A percentile compares a stretch with the other conserved stretches of the same genome.
phyloP scores from a whole-genome alignment of 2,329 filamentous ascomycete genomes.

The Endoconidiophora laricicola region DNA sequence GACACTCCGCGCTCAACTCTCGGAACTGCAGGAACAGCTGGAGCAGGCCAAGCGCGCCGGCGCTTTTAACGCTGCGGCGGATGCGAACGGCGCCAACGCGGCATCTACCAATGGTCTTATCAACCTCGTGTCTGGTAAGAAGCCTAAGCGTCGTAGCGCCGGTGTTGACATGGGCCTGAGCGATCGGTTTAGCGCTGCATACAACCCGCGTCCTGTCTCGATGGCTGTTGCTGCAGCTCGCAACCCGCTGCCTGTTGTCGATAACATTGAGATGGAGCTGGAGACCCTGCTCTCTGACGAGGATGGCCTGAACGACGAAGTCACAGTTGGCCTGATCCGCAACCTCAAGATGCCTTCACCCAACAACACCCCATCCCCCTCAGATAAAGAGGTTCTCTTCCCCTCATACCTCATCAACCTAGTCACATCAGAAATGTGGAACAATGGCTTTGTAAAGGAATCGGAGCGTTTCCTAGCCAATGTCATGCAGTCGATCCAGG shows the following conservation, averaged over 20 bases:
- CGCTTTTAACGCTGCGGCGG: conserved; percentile 53
- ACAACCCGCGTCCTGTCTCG: conserved; percentile 87
- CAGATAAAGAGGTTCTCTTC: conserved; percentile 97
- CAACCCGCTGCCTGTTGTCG: conserved; percentile 41
- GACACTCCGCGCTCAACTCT: conserved; percentile 71
- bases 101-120: conserved; percentile 61
- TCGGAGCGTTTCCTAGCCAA: conserved; percentile 97
- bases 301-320: conserved; percentile 89
- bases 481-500: conserved; percentile 98
- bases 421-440: conserved; percentile 99
- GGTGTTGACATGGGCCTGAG: conserved; percentile 70
- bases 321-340: conserved; percentile 86
- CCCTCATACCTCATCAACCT: conserved; percentile 97
- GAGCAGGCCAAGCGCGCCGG: conserved; percentile 62
- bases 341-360: conserved; percentile 93
- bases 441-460: conserved; percentile 98
- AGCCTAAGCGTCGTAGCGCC: conserved; percentile 85
- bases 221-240: conserved; percentile 65
- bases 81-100: conserved; percentile 23
- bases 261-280: conserved; percentile 89
- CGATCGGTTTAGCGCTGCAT: conserved; percentile 81
- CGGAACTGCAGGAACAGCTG: conserved; percentile 81
- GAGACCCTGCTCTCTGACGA: conserved; percentile 89
- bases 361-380: conserved; percentile 71
- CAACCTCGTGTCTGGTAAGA: conserved; percentile 93